A percentile compares a stretch with the other conserved stretches of the same genome.
Conservation (phyloP, 2,329 filamentous ascomycete genomes). For the Sporothrix pallida region DNA sequence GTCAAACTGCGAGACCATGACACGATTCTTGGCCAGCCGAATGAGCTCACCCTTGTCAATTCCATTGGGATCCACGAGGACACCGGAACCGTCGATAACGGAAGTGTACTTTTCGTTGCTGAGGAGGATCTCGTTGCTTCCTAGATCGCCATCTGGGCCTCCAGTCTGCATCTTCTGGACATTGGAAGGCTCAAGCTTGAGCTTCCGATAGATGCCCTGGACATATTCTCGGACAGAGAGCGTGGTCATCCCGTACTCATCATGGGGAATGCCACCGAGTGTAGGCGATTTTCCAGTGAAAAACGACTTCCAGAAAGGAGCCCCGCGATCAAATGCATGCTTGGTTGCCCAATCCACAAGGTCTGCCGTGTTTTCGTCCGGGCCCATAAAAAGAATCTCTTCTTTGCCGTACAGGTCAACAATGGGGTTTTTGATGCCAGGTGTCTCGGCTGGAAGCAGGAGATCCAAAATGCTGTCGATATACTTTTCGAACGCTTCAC, state of each 20-base stretch:
- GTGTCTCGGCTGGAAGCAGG: slow-evolving; percentile 84
- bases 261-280: slow-evolving; percentile 95
- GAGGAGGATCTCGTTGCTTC: slow-evolving; percentile 96
- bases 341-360: slow-evolving; percentile 98
- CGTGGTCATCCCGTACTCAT: slow-evolving; percentile 96
- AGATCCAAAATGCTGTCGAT: slow-evolving; percentile 98
- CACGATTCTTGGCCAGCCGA: slow-evolving; percentile 81
- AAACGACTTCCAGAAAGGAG: slow-evolving; percentile 99
- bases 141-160: slow-evolving; percentile 93
- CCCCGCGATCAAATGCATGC: slow-evolving; percentile 84
- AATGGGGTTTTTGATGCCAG: slow-evolving; percentile 98
- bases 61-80: slow-evolving; percentile 90
- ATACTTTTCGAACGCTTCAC: slow-evolving; percentile 97
- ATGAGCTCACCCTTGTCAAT: slow-evolving; percentile 82
- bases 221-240: slow-evolving; percentile 96
- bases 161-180: slow-evolving; percentile 97
- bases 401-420: slow-evolving; percentile 94
- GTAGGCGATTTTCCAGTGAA: slow-evolving; percentile 98
- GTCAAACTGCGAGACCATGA: slow-evolving; percentile 91
- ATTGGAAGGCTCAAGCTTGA: slow-evolving; percentile 81
- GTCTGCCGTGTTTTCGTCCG: slow-evolving; percentile 97
- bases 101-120: slow-evolving; percentile 94
- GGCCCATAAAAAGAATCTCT: slow-evolving; percentile 98
- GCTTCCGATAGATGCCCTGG: slow-evolving; percentile 94
- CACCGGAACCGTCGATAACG: slow-evolving; percentile 95